phyloP scores from a whole-genome alignment of 1,284 basidiomycete genomes.

The Cystobasidium pallidum region DNA sequence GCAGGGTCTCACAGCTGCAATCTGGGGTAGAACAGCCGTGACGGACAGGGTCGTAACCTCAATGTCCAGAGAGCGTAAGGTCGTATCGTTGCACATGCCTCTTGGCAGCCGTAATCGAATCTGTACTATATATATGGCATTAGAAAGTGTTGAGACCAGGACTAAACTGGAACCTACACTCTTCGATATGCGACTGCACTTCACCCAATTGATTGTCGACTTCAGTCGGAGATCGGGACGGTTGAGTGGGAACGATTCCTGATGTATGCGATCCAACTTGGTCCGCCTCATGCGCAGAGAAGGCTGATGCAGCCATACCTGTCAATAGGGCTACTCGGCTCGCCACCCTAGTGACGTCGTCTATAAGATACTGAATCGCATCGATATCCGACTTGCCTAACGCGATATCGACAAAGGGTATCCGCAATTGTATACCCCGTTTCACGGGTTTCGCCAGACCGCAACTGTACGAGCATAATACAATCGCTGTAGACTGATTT shows the following conservation, averaged over 20 bases:
- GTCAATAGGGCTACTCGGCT: slow-evolving; percentile 43
- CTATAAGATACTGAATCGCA: slow-evolving; percentile 79
- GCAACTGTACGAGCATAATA: neutral
- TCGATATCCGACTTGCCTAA: slow-evolving; percentile 70
- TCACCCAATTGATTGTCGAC: neutral
- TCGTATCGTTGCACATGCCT: neutral
- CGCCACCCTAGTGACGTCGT: slow-evolving; percentile 73
- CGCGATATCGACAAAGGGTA: slow-evolving; percentile 61
- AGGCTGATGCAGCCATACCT: neutral
- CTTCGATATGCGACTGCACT: neutral
- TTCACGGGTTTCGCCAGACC: neutral
- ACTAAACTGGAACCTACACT: neutral
- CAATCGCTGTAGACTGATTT: neutral
- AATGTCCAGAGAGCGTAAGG: neutral
- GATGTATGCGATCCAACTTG: neutral
- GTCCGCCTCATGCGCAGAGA: neutral
- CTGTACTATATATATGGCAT: neutral
- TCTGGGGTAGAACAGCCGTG: neutral
- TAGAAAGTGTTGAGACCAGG: neutral
- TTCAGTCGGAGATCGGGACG: neutral
- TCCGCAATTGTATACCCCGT: neutral
- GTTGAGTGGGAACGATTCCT: too few species aligned
- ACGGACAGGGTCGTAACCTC: neutral
- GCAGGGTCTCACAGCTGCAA: neutral
- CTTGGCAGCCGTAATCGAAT: slow-evolving; percentile 57